These are phyloP conservation scores for Tympanopsis confertula DNA, from an alignment of 2,329 filamentous ascomycete genomes.

Conservation along the genomic window DNA sequence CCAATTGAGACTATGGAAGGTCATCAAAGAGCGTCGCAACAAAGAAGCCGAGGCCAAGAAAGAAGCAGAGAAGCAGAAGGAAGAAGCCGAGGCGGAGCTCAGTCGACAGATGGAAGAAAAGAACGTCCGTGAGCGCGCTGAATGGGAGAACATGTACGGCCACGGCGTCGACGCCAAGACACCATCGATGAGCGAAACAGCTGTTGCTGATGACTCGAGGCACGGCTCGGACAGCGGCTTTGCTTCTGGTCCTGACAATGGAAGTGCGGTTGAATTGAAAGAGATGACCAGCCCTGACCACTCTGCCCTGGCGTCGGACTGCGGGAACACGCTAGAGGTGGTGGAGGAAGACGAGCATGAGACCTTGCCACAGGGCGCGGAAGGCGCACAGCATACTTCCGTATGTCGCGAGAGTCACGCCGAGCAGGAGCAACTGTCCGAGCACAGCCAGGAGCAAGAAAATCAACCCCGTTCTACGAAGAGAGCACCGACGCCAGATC, in stretches of 20 bases:
- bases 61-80: conserved; percentile 39
- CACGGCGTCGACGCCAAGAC: conserved; percentile 31
- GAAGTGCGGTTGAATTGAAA: conserved; percentile 12
- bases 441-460: too few species aligned
- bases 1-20: conserved; percentile 75
- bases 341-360: too few species aligned
- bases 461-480: too few species aligned
- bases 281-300: too few species aligned
- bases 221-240: conserved; percentile 30
- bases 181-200: conserved; percentile 14
- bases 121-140: conserved; percentile 46
- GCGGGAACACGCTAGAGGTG: too few species aligned
- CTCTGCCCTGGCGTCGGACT: too few species aligned
- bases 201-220: conserved; percentile 34
- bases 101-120: conserved; percentile 54
- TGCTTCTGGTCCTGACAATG: background rate
- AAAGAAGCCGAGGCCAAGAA: conserved; percentile 35
- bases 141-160: conserved; percentile 73
- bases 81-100: conserved; percentile 57
- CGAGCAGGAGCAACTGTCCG: too few species aligned
- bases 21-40: conserved; percentile 54
- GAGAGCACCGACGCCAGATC: too few species aligned
- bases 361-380: too few species aligned
- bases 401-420: too few species aligned
- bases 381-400: too few species aligned